Evolutionary conservation across 2,329 filamentous ascomycete genomes (phyloP).

Genomic region (Claviceps cyperi): DNA sequence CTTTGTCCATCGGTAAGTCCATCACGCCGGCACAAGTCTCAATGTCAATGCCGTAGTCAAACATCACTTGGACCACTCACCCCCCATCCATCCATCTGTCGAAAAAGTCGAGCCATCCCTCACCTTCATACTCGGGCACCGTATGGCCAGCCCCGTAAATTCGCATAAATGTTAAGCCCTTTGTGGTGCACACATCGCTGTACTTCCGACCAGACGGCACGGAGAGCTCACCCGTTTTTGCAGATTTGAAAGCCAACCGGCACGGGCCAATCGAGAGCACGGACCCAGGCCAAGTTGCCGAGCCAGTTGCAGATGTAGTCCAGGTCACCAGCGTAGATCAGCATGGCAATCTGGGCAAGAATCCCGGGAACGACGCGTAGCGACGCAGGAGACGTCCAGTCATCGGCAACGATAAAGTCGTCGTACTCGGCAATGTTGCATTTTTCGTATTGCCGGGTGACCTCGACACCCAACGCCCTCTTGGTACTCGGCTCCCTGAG

Average conservation of each 20-base stretch:
- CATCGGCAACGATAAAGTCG: conserved; percentile 72
- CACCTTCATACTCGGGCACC: conserved; percentile 91
- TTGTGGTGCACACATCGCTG: conserved; percentile 70
- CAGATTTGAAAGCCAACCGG: conserved; percentile 62
- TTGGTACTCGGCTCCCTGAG: conserved; percentile 73
- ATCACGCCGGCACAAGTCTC: too few relatives aligned
- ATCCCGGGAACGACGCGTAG: conserved; percentile 75
- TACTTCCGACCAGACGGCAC: conserved; percentile 34
- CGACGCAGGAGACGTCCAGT: conserved; percentile 91
- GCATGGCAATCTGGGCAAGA: conserved; percentile 79
- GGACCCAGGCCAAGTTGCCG: conserved; percentile 88
- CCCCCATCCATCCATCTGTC: conserved; percentile 69
- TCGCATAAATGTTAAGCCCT: conserved; percentile 88
- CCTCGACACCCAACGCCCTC: conserved; percentile 77
- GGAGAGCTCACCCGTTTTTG: conserved; percentile 53
- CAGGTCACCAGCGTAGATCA: conserved; percentile 83
- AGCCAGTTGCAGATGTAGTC: conserved; percentile 97
- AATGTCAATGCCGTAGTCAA: background rate
- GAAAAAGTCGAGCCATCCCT: conserved; percentile 75
- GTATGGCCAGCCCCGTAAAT: conserved; percentile 87
- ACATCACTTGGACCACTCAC: conserved; percentile 7
- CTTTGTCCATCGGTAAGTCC: background rate
- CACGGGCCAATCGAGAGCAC: conserved; percentile 87
- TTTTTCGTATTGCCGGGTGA: conserved; percentile 63
- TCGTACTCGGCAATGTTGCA: conserved; percentile 98